A percentile compares a stretch with the other conserved stretches of the same genome.
phyloP scores from a whole-genome alignment of 2,329 filamentous ascomycete genomes.

The Colletotrichum sp. region DNA sequence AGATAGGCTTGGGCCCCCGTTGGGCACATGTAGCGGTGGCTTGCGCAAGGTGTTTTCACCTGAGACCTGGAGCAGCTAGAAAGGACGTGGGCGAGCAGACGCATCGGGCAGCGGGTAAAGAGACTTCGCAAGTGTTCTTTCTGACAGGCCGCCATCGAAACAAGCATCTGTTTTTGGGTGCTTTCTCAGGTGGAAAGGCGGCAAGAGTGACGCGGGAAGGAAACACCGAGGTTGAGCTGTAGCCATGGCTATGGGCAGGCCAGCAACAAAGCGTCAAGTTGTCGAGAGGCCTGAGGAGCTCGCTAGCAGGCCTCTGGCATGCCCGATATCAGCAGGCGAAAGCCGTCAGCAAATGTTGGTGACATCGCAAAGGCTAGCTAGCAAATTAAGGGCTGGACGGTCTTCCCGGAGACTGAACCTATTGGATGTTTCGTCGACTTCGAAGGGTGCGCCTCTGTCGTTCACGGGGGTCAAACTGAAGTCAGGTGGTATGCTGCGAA shows the following conservation, averaged over 20 bases:
- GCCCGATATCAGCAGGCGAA: background rate
- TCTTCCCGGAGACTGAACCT: background rate
- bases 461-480: background rate
- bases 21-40: background rate
- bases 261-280: background rate
- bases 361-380: background rate
- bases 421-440: background rate
- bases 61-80: constrained; percentile 8
- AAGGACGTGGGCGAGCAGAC: background rate
- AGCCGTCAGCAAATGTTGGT: background rate
- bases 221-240: background rate
- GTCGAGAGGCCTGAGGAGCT: background rate
- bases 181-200: background rate
- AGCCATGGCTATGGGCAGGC: background rate
- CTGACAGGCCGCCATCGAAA: constrained; percentile 8
- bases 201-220: background rate
- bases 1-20: background rate
- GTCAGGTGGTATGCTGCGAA: background rate
- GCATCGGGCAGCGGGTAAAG: background rate
- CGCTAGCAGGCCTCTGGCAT: background rate
- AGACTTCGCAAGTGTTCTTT: background rate
- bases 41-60: constrained; percentile 12
- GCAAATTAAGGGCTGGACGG: background rate
- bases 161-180: background rate
- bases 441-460: background rate